A percentile compares a stretch with the other conserved stretches of the same genome.
Conservation (phyloP, 805 yeast species). For the Hanseniaspora singularis region DNA sequence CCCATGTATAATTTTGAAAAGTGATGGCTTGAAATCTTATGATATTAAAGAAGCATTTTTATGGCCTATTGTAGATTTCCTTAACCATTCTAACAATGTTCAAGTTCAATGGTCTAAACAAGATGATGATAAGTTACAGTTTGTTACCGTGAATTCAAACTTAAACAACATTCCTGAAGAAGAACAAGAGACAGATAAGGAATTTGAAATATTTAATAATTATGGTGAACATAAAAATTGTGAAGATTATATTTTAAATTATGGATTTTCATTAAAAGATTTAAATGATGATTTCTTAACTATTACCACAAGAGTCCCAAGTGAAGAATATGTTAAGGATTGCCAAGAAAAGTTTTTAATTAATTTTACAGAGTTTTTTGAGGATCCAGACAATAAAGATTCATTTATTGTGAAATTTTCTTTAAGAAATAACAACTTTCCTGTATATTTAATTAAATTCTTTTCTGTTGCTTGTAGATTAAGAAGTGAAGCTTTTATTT, state of each 20-base stretch:
- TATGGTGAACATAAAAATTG: conserved; percentile 75
- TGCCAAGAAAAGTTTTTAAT: conserved; percentile 32
- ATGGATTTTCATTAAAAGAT: conserved; percentile 45
- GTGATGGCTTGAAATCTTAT: conserved; percentile 23
- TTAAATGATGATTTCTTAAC: conserved; percentile 46
- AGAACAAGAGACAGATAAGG: conserved; percentile 17
- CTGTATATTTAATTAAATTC: conserved; percentile 38
- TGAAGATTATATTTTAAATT: conserved; percentile 67
- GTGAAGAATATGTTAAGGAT: conserved; percentile 25
- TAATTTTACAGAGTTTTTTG: conserved; percentile 27
- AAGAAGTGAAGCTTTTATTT: conserved; percentile 36
- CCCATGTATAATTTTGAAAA: conserved; percentile 51
- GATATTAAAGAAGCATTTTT: conserved; percentile 51
- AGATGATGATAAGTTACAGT: conserved; percentile 29
- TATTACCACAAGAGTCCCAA: conserved; percentile 45
- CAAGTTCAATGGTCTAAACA: conserved; percentile 51
- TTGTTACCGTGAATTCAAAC: conserved; percentile 28
- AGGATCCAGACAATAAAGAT: conserved; percentile 29
- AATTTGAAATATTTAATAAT: conserved; percentile 54
- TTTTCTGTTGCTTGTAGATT: conserved; percentile 45
- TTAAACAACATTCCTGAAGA: not conserved
- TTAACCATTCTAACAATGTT: conserved; percentile 57
- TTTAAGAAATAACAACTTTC: conserved; percentile 20
- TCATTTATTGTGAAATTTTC: conserved; percentile 32
- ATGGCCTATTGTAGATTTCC: conserved; percentile 63